These are phyloP conservation scores for Candida schatavii DNA, from an alignment of 805 yeast species.

Conservation along the genomic window DNA sequence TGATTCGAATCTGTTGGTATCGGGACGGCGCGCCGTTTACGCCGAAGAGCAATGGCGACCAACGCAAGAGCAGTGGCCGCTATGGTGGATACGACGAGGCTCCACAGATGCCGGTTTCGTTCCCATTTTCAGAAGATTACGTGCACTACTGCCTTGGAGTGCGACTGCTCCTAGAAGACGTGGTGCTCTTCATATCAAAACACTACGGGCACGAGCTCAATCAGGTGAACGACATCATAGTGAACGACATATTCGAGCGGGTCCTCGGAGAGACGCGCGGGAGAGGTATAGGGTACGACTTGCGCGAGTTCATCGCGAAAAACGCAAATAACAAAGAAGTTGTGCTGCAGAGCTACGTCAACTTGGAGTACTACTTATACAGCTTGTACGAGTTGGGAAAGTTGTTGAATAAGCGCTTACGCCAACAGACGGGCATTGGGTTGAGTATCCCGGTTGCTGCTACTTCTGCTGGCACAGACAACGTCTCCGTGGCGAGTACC, in stretches of 20 bases:
- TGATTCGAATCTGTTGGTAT: constrained; percentile 69
- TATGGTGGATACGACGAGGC: too few species aligned
- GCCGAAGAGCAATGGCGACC: too few species aligned
- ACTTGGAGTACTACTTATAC: constrained; percentile 79
- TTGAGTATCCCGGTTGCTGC: constrained; percentile 15
- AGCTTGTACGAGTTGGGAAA: constrained; percentile 71
- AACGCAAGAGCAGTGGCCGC: too few species aligned
- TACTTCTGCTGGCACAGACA: background rate
- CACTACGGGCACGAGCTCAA: constrained; percentile 64
- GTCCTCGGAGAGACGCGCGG: constrained; percentile 51
- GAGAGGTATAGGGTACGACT: constrained; percentile 56
- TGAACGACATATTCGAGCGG: constrained; percentile 60
- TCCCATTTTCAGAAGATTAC: constrained; percentile 85
- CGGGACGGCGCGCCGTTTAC: constrained; percentile 48
- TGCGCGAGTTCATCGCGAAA: constrained; percentile 57
- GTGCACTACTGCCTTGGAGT: constrained; percentile 81
- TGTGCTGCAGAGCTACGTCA: constrained; percentile 82
- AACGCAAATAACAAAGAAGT: constrained; percentile 82
- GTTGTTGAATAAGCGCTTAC: constrained; percentile 34
- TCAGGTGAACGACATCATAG: constrained; percentile 54
- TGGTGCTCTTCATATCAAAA: constrained; percentile 61
- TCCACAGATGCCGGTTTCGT: constrained; percentile 56
- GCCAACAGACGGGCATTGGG: constrained; percentile 37
- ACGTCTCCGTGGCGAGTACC: background rate
- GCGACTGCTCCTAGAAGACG: constrained; percentile 59